These are phyloP conservation scores for Gossypium herbaceum DNA, from an alignment of 345 rosid genomes.

Conservation along the genomic window DNA sequence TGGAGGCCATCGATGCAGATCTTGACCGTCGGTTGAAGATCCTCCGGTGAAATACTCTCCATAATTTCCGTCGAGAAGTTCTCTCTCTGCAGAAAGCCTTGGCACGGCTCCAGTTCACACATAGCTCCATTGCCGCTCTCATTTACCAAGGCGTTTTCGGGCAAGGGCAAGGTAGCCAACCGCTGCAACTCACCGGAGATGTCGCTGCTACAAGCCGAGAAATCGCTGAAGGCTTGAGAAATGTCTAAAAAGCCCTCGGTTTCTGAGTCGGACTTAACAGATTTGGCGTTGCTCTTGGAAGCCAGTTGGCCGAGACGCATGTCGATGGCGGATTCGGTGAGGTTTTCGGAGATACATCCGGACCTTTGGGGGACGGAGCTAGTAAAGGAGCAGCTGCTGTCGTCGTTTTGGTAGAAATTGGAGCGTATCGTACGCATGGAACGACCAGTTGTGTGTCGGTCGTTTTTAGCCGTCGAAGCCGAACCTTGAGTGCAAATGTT, in stretches of 20 bases:
- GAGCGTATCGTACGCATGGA: constrained; percentile 94
- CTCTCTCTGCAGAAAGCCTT: constrained; percentile 76
- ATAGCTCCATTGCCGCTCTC: constrained; percentile 18
- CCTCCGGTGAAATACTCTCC: constrained; percentile 92
- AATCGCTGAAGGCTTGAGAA: constrained; percentile 79
- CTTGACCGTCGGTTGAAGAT: constrained; percentile 92
- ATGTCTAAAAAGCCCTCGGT: constrained; percentile 62
- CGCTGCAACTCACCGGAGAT: constrained; percentile 91
- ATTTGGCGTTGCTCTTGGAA: constrained; percentile 27
- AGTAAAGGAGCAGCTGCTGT: constrained; percentile 40
- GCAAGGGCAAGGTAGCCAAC: constrained; percentile 68
- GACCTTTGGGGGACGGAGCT: constrained; percentile 38
- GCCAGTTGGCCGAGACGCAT: constrained; percentile 88
- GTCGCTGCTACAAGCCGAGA: constrained; percentile 82
- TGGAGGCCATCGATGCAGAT: constrained; percentile 78
- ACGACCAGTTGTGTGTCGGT: constrained; percentile 57
- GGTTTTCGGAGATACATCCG: constrained; percentile 58
- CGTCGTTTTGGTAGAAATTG: constrained; percentile 42
- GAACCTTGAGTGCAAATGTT: constrained; percentile 34
- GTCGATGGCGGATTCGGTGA: constrained; percentile 80
- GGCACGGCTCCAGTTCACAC: constrained; percentile 43
- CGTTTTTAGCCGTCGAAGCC: constrained; percentile 37
- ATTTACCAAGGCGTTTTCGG: constrained; percentile 23
- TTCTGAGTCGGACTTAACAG: constrained; percentile 35
- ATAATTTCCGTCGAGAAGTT: constrained; percentile 85